Percentiles rank a stretch among this genome's conserved stretches.
Evolutionary conservation across 495 filamentous ascomycete genomes (phyloP).

Genomic region (Parmelia sp.): DNA sequence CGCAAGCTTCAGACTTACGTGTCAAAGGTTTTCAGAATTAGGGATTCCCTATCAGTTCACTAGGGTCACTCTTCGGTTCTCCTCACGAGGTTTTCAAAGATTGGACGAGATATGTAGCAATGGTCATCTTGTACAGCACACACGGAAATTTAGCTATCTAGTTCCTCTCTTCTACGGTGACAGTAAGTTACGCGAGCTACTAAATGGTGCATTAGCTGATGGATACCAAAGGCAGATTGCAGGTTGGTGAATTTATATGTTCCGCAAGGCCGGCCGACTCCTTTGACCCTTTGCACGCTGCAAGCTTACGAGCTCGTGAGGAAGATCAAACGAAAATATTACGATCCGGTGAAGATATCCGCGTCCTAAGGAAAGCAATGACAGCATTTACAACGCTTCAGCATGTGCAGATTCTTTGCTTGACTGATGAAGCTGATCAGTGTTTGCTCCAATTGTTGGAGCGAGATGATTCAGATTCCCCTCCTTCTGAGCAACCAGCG

Average conservation of each 20-base stretch:
- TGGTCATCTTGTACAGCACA: constrained; percentile 51
- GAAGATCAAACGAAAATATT: constrained; percentile 41
- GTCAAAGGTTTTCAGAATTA: constrained; percentile 54
- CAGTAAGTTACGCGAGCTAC: constrained; percentile 27
- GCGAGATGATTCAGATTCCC: constrained; percentile 22
- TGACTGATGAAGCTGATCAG: constrained; percentile 55
- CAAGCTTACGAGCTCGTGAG: constrained; percentile 36
- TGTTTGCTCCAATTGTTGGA: constrained; percentile 42
- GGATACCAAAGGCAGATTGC: constrained; percentile 30
- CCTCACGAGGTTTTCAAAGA: constrained; percentile 48
- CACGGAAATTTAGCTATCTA: constrained; percentile 65
- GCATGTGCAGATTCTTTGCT: constrained; percentile 58
- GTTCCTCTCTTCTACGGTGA: constrained; percentile 61
- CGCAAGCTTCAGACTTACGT: constrained; percentile 51
- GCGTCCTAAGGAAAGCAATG: constrained; percentile 50
- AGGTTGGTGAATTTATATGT: constrained; percentile 31
- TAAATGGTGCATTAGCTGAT: constrained; percentile 9
- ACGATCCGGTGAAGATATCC: constrained; percentile 34
- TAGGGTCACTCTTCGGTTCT: constrained; percentile 56
- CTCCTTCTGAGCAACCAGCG: constrained; percentile 25
- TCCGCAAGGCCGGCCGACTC: constrained; percentile 16
- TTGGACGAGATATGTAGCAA: constrained; percentile 45
- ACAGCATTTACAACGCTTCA: constrained; percentile 53
- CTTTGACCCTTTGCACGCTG: constrained; percentile 31
- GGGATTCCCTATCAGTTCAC: constrained; percentile 55